phyloP scores from a whole-genome alignment of 805 yeast genomes.

The Lipomyces orientalis region DNA sequence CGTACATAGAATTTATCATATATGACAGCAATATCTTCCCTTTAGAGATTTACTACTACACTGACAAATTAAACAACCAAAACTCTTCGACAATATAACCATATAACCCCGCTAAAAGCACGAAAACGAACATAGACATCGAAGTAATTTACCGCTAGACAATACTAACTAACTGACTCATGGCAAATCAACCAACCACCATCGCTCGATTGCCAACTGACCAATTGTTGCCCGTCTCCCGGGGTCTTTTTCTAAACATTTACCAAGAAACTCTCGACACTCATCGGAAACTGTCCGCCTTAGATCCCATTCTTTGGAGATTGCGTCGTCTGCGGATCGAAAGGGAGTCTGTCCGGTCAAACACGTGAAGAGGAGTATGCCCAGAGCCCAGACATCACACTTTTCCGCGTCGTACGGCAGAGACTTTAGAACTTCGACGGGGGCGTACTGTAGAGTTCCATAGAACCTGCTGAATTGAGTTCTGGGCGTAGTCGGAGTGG shows the following conservation, averaged over 20 bases:
- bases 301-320: constrained; percentile 30
- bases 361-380: constrained; percentile 33
- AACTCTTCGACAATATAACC: not conserved
- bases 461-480: constrained; percentile 29
- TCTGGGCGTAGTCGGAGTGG: constrained; percentile 8
- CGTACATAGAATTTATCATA: not conserved
- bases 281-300: constrained; percentile 26
- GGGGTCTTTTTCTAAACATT: constrained; percentile 31
- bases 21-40: not conserved
- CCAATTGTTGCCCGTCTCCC: constrained; percentile 28
- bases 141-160: not conserved
- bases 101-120: not conserved
- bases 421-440: constrained; percentile 31
- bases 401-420: constrained; percentile 37
- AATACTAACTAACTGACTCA: constrained; percentile 7
- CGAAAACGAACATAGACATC: not conserved
- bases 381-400: constrained; percentile 37
- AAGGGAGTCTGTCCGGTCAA: constrained; percentile 37
- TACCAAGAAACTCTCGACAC: constrained; percentile 25
- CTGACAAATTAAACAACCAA: not conserved
- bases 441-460: constrained; percentile 37
- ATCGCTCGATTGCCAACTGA: constrained; percentile 25
- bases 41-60: no score
- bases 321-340: constrained; percentile 33
- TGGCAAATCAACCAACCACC: constrained; percentile 36